A percentile compares a stretch with the other conserved stretches of the same genome.
These are phyloP conservation scores for Raffaelea deltoideospora DNA, from an alignment of 2,329 filamentous ascomycete species.

Conservation along the genomic window DNA sequence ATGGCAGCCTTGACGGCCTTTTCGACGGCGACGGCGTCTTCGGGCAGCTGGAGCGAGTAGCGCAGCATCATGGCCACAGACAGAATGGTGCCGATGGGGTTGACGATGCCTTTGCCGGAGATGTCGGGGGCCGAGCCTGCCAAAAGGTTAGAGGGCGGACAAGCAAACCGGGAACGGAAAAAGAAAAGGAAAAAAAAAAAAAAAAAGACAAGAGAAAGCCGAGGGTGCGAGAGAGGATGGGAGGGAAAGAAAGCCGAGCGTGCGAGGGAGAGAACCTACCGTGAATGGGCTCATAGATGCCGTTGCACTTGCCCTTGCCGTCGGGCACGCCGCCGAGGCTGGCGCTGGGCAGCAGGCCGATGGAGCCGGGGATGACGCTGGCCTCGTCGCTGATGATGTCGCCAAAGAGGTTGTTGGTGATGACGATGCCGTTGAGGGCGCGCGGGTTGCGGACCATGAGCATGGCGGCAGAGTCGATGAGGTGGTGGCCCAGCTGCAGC, in stretches of 20 bases:
- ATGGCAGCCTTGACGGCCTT: slow-evolving; percentile 66
- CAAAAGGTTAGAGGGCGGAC: too few relatives aligned
- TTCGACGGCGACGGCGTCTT: slow-evolving; percentile 67
- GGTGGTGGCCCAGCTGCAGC: slow-evolving; percentile 69
- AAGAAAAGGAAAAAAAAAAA: too few relatives aligned
- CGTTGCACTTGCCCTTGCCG: slow-evolving; percentile 71
- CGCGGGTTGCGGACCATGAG: slow-evolving; percentile 90
- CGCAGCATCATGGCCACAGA: slow-evolving; percentile 92
- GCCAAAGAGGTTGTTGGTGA: slow-evolving; percentile 89
- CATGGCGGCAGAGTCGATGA: slow-evolving; percentile 96
- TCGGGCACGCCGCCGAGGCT: slow-evolving; percentile 77
- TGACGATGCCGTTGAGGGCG: slow-evolving; percentile 74
- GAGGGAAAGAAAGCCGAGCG: not conserved
- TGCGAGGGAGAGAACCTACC: slow-evolving; percentile 33
- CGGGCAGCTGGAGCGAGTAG: slow-evolving; percentile 71
- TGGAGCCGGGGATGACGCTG: slow-evolving; percentile 79
- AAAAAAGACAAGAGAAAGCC: too few relatives aligned
- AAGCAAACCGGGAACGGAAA: too few relatives aligned
- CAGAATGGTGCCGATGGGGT: slow-evolving; percentile 81
- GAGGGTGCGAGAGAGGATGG: not conserved
- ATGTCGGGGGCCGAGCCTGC: slow-evolving; percentile 87
- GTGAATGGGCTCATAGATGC: slow-evolving; percentile 96
- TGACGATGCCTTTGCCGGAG: slow-evolving; percentile 78
- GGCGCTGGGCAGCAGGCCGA: slow-evolving; percentile 78
- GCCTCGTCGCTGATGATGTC: slow-evolving; percentile 96